Evolutionary conservation across 1,139 yeast genomes (phyloP), one percentile per base, ranked within the genome.

Genomic region (Yamadazyma jaroonii): DNA sequence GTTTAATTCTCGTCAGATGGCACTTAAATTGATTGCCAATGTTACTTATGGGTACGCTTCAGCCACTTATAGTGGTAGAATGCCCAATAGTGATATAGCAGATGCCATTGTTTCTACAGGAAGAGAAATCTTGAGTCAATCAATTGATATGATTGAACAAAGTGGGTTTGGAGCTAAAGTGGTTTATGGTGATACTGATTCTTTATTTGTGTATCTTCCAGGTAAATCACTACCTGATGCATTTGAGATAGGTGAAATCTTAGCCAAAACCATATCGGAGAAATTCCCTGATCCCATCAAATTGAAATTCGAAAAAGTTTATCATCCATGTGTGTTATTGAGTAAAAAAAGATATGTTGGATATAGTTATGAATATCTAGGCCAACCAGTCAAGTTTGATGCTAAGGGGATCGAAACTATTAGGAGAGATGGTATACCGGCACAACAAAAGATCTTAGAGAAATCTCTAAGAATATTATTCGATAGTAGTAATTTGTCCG

Each of bases 361-460:
- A 0, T 79, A 58, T 52, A 73, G 85, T 39, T 90, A 74, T 57
- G 96, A 86, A 47, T 54, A 59, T 25, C 73, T 67, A 29, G 61
- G 61, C 12, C 90, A 85, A 49, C 48, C 38, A 3, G 61, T 47
- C 6, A 72, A 62, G 23, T 90, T 92, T 57, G 97, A 92, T 63
- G 97, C 98, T 3, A 92, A 92, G 51, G 98, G 98, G 1, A 89
- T 88, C 12, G 98, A 92, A 57, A 92, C 97, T 0, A 85, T 92
- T 0, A 61, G 98, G 43, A 67, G 98, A 47, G 98, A 92, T 59
- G 97, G 97, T 0, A 84, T 90, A 12, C 95, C 95, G 0, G 96
- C 96, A 0, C 95, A 86, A 48, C 95, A 79, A 59, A 84, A 84
- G 50, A 80, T 92, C 29, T 81, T 87, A 20, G 95, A 87, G 45